Base-by-base conservation (phyloP, 2,329 filamentous ascomycete genomes). In the Colletotrichum phormii region DNA sequence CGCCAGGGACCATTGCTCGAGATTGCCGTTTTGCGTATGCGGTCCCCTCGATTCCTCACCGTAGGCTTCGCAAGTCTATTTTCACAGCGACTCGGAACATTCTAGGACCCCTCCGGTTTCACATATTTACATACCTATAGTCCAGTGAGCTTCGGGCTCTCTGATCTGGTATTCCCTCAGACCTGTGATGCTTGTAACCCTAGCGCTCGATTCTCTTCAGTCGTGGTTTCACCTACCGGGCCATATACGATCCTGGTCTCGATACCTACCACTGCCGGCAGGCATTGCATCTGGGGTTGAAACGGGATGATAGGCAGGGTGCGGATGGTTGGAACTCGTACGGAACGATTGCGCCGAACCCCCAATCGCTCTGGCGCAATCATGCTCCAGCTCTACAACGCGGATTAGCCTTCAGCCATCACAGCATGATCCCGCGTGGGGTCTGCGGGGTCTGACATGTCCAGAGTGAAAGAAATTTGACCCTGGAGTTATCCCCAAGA, bases 21-120 rank as follows among this genome's bases (percentile, higher is more conserved):
- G 58, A 13, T 58, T 49, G 26, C 57, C 37, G n/a, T 18, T 51
- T 71, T 58, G 51, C 59, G 29, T 35, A 46, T 51, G 37, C 29
- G 31, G 8, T 49, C 29, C 24, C 42, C 61, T 31, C 11, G 15
- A 53, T 54, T 22, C 42, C 18, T 35, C 62, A 58, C 22, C 37
- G 55, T n/a, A 9, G 12, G 42, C 29, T 49, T 31, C 31, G 15
- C 58, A 31, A 42, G 42, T 70, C 60, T 64, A 57, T 65, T 65
- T 65, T 29, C 70, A 55, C 37, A 42, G 59, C 42, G 18, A 64
- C 57, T 54, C 35, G 58, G 71, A 67, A 72, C 42, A 42, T 67
- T 64, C 62, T 59, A 63, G 53, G 58, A 57, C 57, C 42, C 62
- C n/a, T 67, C 62, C 62, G 68, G 68, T 67, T 67, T 72, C 71